Percentiles rank a stretch among this genome's conserved stretches.
Conservation (phyloP, 208 protist species). For the Angomonas ambiguus region DNA sequence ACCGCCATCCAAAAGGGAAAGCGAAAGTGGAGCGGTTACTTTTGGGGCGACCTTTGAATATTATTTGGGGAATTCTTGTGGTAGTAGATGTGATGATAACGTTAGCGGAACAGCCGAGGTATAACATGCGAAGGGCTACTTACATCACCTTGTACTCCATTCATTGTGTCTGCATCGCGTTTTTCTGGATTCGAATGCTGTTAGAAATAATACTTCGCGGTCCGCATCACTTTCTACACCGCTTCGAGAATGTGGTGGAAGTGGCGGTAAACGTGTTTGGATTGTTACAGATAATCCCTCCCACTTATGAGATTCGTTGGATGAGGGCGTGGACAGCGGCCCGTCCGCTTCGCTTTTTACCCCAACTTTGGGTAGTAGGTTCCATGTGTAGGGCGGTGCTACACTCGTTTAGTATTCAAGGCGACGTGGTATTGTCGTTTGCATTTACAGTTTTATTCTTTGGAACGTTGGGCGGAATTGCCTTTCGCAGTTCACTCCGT, state of each 20-base stretch:
- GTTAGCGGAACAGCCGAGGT: conserved; percentile 30
- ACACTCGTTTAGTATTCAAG: conserved; percentile 19
- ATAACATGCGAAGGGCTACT: conserved; percentile 22
- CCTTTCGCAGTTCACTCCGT: conserved; percentile 19
- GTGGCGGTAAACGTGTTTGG: conserved; percentile 37
- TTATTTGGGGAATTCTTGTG: conserved; percentile 22
- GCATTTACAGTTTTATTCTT: conserved; percentile 24
- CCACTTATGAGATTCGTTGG: conserved; percentile 35
- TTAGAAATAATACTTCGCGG: conserved; percentile 37
- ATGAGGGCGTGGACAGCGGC: conserved; percentile 39
- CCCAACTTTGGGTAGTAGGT: conserved; percentile 15
- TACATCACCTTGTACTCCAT: conserved; percentile 25
- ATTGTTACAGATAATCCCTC: conserved; percentile 38
- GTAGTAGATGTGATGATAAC: conserved; percentile 28
- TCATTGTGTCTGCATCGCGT: conserved; percentile 24
- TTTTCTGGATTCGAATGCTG: conserved; percentile 56
- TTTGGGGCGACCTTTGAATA: neutral
- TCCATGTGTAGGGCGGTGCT: conserved; percentile 21
- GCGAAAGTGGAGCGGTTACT: neutral
- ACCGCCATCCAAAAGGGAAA: neutral
- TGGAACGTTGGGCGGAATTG: conserved; percentile 27
- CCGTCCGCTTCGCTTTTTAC: conserved; percentile 43
- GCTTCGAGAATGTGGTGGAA: conserved; percentile 48
- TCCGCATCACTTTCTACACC: conserved; percentile 35
- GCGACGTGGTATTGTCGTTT: conserved; percentile 29